Conservation (phyloP, 495 filamentous ascomycete species). For the Trichocladium uniseriatum region DNA sequence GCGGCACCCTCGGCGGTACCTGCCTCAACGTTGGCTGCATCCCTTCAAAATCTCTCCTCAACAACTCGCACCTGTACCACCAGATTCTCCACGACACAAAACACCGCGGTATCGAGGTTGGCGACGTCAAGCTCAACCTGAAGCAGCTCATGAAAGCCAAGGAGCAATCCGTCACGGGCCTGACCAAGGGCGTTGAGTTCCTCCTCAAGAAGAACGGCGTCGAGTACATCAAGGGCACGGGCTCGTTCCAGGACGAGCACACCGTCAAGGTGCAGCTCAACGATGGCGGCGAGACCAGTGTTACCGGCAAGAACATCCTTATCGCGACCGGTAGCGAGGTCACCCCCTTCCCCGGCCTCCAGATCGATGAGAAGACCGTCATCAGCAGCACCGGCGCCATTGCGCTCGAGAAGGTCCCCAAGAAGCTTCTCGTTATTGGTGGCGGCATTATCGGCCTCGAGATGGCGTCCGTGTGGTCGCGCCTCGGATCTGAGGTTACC, state of each 20-base stretch:
- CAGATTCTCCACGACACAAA: constrained; percentile 95
- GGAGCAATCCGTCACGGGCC: constrained; percentile 73
- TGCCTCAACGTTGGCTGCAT: constrained; percentile 99
- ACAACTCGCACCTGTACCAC: constrained; percentile 99
- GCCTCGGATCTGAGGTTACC: constrained; percentile 87
- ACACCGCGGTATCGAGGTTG: constrained; percentile 87
- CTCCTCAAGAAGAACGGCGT: constrained; percentile 98
- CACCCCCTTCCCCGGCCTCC: constrained; percentile 91
- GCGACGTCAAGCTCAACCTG: constrained; percentile 93
- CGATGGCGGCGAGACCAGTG: constrained; percentile 77
- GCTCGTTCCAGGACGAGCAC: constrained; percentile 77
- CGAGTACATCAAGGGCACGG: constrained; percentile 91
- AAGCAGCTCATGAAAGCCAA: constrained; percentile 96
- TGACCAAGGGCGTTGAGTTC: constrained; percentile 97
- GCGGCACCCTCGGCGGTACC: constrained; percentile 87
- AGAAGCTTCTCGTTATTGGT: constrained; percentile 97
- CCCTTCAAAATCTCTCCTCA: constrained; percentile 96
- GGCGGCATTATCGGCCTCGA: constrained; percentile 98
- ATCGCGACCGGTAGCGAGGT: constrained; percentile 92
- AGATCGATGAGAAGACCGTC: constrained; percentile 94
- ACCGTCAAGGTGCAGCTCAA: constrained; percentile 82
- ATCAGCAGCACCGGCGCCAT: constrained; percentile 94
- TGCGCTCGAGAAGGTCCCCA: constrained; percentile 76
- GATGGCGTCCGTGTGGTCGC: constrained; percentile 97
- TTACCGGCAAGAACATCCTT: constrained; percentile 90